Base-by-base conservation (phyloP, 2,329 filamentous ascomycete genomes). In the Neonectria punicea region DNA sequence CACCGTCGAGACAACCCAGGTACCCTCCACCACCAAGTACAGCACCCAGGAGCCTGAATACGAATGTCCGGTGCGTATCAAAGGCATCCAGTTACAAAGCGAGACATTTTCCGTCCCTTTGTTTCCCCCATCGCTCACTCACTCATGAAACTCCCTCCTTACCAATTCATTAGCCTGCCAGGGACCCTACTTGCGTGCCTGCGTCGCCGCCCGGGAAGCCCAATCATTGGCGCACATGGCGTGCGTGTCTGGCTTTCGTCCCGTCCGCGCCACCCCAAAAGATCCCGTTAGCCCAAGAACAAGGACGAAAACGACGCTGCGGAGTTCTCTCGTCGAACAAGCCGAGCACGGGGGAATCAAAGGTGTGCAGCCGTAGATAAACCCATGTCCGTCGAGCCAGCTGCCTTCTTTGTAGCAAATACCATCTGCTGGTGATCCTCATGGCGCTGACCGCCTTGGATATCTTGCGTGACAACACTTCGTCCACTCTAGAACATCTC, bases 161-260 rank as follows among this genome's bases (percentile, higher is more conserved):
- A 16, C 34, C 34, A 13, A 16, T 14, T 16, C 34, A 39, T n/a
- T 39, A 16, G 36, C 36, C 14, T 50, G 25, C 30, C 25, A 25
- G 25, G 30, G 56, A 51, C 56, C 46, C 56, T 34, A 25, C 25
- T 25, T 25, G 46, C 22, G 46, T 43, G 25, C 6, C 36, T 49
- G 47, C 20, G 41, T 44, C 41, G 55, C 60, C 46, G 18, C 30
- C 13, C 54, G 49, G 44, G 43, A 60, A 61, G 62, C 62, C 74
- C 74, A 76, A 76, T 76, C 74, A 74, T 71, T 61, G 64, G 51
- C 63, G 67, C 76, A 78, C 76, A 78, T 78, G 76, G 71, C 62
- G 58, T 46, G n/a, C 47, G 30, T 55, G 39, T 58, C 65, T 67
- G 69, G 59, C 53, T 61, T 64, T 58, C 49, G 58, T 58, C 49